These are phyloP conservation scores for Penicillium aurantiogriseum DNA, from an alignment of 2,329 filamentous ascomycete genomes.

Conservation along the genomic window DNA sequence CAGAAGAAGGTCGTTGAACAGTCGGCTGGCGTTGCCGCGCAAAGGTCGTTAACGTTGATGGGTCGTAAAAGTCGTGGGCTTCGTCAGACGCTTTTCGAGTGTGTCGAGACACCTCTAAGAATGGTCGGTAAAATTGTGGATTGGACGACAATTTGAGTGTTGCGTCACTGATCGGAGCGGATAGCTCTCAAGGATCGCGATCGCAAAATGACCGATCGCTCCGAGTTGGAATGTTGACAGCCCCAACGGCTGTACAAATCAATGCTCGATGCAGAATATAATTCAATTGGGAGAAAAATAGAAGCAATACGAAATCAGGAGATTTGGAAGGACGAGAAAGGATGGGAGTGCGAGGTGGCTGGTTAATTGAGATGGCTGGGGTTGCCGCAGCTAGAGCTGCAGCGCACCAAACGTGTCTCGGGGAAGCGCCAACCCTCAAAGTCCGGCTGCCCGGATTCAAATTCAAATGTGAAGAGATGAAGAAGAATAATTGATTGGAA, in stretches of 20 bases:
- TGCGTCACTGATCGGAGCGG: conserved; percentile 19
- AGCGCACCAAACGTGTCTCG: conserved; percentile 24
- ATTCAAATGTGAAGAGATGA: neutral
- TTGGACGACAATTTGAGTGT: conserved; percentile 38
- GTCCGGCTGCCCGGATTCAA: neutral
- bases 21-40: conserved; percentile 48
- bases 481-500: neutral
- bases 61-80: conserved; percentile 55
- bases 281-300: conserved; percentile 2
- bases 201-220: conserved; percentile 11
- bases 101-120: conserved; percentile 46
- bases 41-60: conserved; percentile 44
- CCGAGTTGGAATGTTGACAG: neutral
- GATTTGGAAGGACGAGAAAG: conserved; percentile 15
- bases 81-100: conserved; percentile 49
- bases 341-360: conserved; percentile 29
- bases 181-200: conserved; percentile 17
- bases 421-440: conserved; percentile 4
- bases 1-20: conserved; percentile 43
- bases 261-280: conserved; percentile 6
- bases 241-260: conserved; percentile 2
- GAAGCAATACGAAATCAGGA: conserved; percentile 4
- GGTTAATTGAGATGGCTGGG: conserved; percentile 46
- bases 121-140: conserved; percentile 23
- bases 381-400: conserved; percentile 23